Base-by-base conservation (phyloP, 257 asterid genomes). In the Gentiana macrophylla region DNA sequence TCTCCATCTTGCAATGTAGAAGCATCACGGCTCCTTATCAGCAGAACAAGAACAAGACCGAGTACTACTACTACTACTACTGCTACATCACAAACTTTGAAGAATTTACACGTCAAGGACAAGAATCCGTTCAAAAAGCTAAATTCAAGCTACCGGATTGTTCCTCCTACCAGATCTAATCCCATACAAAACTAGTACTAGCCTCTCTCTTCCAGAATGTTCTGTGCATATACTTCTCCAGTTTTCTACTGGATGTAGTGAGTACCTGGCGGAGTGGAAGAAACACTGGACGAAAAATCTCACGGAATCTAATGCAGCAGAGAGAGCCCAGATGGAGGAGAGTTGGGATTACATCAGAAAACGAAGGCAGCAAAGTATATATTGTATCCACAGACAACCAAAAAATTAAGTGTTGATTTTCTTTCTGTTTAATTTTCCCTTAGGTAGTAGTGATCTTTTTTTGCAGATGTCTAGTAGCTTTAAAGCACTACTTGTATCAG, bases 121-220 rank as follows among this genome's bases (percentile, higher is more conserved):
- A 48, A 66, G 35, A 12, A 71, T 13, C 60, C 72, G 35, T 53
- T 61, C 55, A 60, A 64, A 49, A 59, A 66, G 49, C 62, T 71
- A 58, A 53, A 47, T 6, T 55, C 72, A n/a, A 71, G 66, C 44
- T 66, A 65, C 15, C 54, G 76, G 43, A 32, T 13, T 36, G 66
- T 71, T 46, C 76, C 76, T 1, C 67, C 64, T 13, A 71, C 72
- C 60, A 56, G 62, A 56, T 66, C 72, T 15, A 71, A 71, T 62
- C 76, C 76, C 24, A 71, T 62, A 1, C 76, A 71, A 59, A 71
- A 71, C 66, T 65, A 71, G 72, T 71, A 66, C 62, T 13, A 52
- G 9, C 11, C 53, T 60, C 12, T 41, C 9, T 41, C 9, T 41
- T 58, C 60, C 57, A 15, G 35, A 69, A 38, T 15, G 50, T 24